A percentile compares a stretch with the other conserved stretches of the same genome.
Conservation (phyloP, 2,329 filamentous ascomycete species). For the Botrytis medusae region DNA sequence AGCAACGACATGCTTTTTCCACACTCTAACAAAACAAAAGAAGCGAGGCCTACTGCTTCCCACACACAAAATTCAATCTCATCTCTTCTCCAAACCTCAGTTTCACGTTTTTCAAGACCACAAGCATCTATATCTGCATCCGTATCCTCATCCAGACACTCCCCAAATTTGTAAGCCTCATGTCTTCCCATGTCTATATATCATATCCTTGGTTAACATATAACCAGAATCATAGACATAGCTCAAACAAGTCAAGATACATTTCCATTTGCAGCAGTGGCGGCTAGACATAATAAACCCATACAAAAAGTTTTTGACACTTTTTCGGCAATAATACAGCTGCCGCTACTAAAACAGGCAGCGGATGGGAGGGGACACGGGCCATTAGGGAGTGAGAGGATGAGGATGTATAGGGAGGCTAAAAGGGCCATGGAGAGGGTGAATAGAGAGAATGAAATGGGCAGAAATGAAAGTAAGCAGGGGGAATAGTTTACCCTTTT, state of each 20-base stretch:
- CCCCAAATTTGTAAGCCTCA: conserved; percentile 33
- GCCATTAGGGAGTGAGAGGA: conserved; percentile 44
- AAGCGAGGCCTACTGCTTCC: neutral
- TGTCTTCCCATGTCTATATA: conserved; percentile 7
- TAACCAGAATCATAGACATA: conserved; percentile 49
- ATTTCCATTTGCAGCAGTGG: conserved; percentile 50
- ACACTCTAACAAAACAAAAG: neutral
- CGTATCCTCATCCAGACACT: conserved; percentile 25
- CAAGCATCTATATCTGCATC: conserved; percentile 4
- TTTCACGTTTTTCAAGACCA: conserved; percentile 10
- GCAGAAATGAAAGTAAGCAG: neutral
- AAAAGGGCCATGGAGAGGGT: conserved; percentile 44
- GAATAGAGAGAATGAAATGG: neutral
- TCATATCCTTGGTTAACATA: conserved; percentile 28
- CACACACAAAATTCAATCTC: neutral
- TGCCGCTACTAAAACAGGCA: conserved; percentile 49
- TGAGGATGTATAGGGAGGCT: conserved; percentile 45
- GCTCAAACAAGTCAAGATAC: conserved; percentile 49
- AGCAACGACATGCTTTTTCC: too few relatives aligned
- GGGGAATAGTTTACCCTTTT: too few relatives aligned
- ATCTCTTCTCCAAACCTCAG: neutral
- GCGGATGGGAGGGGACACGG: conserved; percentile 47
- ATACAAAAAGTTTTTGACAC: conserved; percentile 49
- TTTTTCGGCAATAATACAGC: conserved; percentile 50
- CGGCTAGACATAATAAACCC: conserved; percentile 46